Conservation (phyloP, 1,284 basidiomycete species). For the Boletellus dicymbophilus region DNA sequence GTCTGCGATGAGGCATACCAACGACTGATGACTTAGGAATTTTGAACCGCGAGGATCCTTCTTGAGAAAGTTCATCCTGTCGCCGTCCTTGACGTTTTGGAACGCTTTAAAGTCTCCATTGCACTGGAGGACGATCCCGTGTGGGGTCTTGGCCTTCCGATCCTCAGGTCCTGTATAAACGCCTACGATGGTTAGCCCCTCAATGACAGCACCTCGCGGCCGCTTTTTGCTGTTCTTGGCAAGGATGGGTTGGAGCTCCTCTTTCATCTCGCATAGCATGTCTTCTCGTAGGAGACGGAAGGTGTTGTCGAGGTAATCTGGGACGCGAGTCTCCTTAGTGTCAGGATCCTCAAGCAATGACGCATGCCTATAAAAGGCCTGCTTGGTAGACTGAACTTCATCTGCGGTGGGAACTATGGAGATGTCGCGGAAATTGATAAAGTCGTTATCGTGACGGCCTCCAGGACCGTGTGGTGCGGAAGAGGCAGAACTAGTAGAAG, state of each 20-base stretch:
- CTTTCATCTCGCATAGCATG: constrained; percentile 62
- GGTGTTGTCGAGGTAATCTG: constrained; percentile 61
- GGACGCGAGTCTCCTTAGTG: constrained; percentile 37
- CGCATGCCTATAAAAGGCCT: constrained; percentile 48
- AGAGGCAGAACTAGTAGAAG: constrained; percentile 16
- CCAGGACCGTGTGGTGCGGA: constrained; percentile 42
- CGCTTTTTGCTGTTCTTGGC: constrained; percentile 49
- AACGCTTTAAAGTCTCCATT: constrained; percentile 45
- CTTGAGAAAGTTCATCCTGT: constrained; percentile 39
- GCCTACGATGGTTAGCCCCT: constrained; percentile 39
- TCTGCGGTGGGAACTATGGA: constrained; percentile 60
- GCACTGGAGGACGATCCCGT: constrained; percentile 49
- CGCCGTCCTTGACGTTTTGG: constrained; percentile 31
- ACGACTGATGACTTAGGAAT: constrained; percentile 51
- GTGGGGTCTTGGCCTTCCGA: constrained; percentile 41
- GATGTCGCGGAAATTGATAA: constrained; percentile 55
- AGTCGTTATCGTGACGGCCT: constrained; percentile 69
- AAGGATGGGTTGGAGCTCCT: constrained; percentile 51
- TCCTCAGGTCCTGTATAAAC: constrained; percentile 38
- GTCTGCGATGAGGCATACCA: constrained; percentile 51
- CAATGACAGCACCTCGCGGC: constrained; percentile 43
- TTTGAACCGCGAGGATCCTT: constrained; percentile 40
- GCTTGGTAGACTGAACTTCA: constrained; percentile 47
- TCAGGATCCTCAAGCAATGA: constrained; percentile 44
- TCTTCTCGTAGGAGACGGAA: constrained; percentile 67